Evolutionary conservation across 2,329 filamentous ascomycete genomes (phyloP).

Genomic region (Zymoseptoria ardabiliae): DNA sequence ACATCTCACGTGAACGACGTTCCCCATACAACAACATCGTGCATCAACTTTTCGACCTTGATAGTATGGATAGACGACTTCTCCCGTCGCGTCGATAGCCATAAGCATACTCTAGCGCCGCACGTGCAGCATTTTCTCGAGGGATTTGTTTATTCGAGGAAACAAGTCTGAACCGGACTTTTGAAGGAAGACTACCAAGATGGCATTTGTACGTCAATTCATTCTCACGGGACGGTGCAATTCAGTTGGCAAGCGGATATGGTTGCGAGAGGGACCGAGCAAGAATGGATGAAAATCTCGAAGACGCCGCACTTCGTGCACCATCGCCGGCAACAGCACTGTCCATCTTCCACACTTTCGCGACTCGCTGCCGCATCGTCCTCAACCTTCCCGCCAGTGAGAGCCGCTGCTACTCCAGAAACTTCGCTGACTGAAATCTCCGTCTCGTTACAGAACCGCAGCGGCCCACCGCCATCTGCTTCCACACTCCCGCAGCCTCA

Average conservation of each 20-base stretch:
- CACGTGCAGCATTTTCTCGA: too few relatives aligned
- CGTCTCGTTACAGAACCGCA: background rate
- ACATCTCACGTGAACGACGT: background rate
- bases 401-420: background rate
- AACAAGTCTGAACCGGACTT: background rate
- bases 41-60: too few relatives aligned
- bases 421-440: background rate
- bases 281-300: background rate
- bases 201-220: background rate
- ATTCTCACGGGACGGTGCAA: background rate
- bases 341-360: too few relatives aligned
- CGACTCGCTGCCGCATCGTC: too few relatives aligned
- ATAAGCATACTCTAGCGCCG: background rate
- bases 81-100: background rate
- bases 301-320: background rate
- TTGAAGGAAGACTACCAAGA: background rate
- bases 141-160: background rate
- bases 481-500: constrained; percentile 26
- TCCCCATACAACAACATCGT: too few relatives aligned
- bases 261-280: background rate
- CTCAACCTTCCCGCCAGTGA: too few relatives aligned
- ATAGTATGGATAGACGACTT: background rate
- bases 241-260: background rate
- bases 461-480: background rate
- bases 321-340: too few relatives aligned